Conservation (phyloP, 495 filamentous ascomycete species). For the Choiromyces venosus region DNA sequence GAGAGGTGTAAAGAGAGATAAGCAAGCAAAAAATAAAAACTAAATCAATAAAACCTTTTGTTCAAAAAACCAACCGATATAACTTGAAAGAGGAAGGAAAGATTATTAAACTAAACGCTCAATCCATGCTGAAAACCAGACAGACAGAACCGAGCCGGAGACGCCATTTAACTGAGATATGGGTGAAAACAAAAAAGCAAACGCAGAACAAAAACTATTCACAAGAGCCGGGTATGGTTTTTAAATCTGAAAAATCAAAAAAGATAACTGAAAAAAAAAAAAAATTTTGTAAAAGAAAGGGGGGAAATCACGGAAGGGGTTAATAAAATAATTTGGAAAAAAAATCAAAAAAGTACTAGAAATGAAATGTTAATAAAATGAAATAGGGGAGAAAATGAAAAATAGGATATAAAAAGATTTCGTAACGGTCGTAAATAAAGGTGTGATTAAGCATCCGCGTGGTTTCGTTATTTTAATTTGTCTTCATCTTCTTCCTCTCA, state of each 20-base stretch:
- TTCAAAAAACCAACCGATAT: constrained; percentile 1
- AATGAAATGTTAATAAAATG: constrained; percentile 26
- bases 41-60: constrained; percentile 2
- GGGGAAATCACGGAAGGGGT: constrained; percentile 11
- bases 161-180: constrained; percentile 39
- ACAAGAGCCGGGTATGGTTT: not conserved
- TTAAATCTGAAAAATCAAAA: not conserved
- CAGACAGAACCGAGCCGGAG: constrained; percentile 40
- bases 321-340: constrained; percentile 20
- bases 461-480: constrained; percentile 24
- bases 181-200: constrained; percentile 27
- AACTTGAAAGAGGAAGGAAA: not conserved
- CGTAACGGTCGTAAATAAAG: constrained; percentile 29
- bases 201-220: constrained; percentile 23
- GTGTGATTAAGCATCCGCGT: not conserved
- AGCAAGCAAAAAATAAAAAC: constrained; percentile 5
- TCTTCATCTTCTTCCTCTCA: not conserved
- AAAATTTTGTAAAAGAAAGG: not conserved
- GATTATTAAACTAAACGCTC: constrained; percentile 33
- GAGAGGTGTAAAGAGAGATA: not conserved
- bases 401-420: constrained; percentile 29
- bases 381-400: constrained; percentile 18
- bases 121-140: constrained; percentile 43
- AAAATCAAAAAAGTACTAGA: constrained; percentile 12
- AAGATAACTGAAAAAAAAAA: too few species aligned